Evolutionary conservation across 495 filamentous ascomycete genomes (phyloP).

Genomic region (Aspergillus wentii): DNA sequence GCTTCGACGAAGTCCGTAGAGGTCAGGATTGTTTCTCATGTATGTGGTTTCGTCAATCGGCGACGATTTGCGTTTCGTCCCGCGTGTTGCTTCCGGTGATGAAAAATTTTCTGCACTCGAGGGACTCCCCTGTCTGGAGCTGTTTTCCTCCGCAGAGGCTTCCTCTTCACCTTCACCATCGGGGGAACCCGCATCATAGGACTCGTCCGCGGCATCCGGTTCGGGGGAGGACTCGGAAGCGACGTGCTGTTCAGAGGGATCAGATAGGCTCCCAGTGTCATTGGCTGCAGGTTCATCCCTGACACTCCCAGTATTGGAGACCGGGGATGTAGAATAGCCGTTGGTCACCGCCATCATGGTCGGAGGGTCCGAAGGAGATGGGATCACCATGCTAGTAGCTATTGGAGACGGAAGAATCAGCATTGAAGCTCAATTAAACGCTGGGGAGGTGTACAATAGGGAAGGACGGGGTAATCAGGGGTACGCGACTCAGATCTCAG

Average conservation of each 20-base stretch:
- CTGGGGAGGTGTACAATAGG: constrained; percentile 12
- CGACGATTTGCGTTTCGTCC: constrained; percentile 71
- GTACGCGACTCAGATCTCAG: constrained; percentile 32
- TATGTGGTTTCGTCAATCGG: constrained; percentile 72
- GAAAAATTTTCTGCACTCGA: constrained; percentile 55
- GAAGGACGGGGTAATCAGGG: constrained; percentile 17
- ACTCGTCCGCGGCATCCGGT: constrained; percentile 62
- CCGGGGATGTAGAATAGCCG: constrained; percentile 41
- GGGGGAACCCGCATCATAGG: constrained; percentile 32
- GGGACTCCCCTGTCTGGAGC: constrained; percentile 46
- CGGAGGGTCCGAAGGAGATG: constrained; percentile 40
- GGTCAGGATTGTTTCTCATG: constrained; percentile 87
- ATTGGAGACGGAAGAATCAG: constrained; percentile 35
- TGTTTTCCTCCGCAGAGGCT: constrained; percentile 68
- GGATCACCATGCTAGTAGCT: constrained; percentile 52
- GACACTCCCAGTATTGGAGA: constrained; percentile 29
- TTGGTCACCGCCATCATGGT: constrained; percentile 40
- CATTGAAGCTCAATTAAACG: constrained; percentile 37
- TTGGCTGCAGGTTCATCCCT: constrained; percentile 34
- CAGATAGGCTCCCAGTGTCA: constrained; percentile 50
- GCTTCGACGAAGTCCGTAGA: constrained; percentile 91
- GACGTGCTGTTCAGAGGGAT: constrained; percentile 37
- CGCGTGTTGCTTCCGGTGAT: constrained; percentile 59
- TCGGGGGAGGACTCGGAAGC: constrained; percentile 47
- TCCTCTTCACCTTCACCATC: constrained; percentile 61